Base-by-base conservation (phyloP, 345 rosid genomes). In the Lepidium sativum region DNA sequence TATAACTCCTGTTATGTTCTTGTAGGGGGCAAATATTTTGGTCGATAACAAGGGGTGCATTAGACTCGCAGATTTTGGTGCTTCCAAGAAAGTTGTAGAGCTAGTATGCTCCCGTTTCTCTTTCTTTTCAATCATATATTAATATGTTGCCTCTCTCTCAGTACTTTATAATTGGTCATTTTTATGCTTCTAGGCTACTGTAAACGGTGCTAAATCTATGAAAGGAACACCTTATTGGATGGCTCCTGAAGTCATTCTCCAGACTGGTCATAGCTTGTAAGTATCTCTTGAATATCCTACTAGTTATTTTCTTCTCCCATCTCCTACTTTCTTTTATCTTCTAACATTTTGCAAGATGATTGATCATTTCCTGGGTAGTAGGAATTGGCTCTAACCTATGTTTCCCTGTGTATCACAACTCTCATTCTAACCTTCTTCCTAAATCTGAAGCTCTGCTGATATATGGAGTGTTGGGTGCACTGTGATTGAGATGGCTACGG, bases 381-480 rank as follows among this genome's bases (percentile, higher is more conserved):
- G 48, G 16, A 32, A 59, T 20, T 38, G 18, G 34, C 33, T 43
- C 14, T 68, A 25, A 58, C 39, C 9, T 23, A 25, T n/a, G 31
- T 52, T 43, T 55, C 5, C 54, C 3, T 42, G 17, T 42, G 8
- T 42, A 17, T 52, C 51, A 52, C 47, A 54, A 72, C 40, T 57
- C 25, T 35, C 32, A 3, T 68, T 43, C 62, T 59, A 37, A 63
- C 43, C 16, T 60, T 68, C 29, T 73, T 59, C 72, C 72, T 62
- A 32, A 54, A 47, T 65, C 68, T 66, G 54, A 70, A 92, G 98
- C 79, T 89, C 98, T 77, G 97, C 97, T 68, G 96, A 87, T 69
- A 84, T 89, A 73, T 89, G 98, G 97, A 89, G 97, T 48, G 91
- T 92, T 16, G 98, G 96, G 25, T 92, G 98, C 71, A 92, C 98